These are phyloP conservation scores for Entomortierella chlamydospora DNA, from an alignment of 192 early-diverging fungal genomes.

Conservation along the genomic window DNA sequence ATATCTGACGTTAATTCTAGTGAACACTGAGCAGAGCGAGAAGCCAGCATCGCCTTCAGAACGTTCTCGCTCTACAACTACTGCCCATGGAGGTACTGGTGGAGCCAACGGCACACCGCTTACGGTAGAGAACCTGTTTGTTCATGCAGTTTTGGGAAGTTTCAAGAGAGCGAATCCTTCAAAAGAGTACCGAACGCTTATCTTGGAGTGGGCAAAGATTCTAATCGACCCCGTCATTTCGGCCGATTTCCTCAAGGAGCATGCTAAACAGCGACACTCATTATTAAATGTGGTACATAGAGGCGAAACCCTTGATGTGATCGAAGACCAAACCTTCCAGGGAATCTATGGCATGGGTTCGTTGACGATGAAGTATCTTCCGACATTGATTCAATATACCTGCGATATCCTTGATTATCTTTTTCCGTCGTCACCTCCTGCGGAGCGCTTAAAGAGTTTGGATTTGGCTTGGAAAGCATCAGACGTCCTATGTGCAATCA, in stretches of 20 bases:
- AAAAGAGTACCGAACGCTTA: constrained; percentile 14
- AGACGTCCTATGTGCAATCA: constrained; percentile 13
- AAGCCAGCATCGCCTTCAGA: constrained; percentile 4
- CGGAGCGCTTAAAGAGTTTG: constrained; percentile 18
- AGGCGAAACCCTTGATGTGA: background rate
- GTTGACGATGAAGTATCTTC: constrained; percentile 35
- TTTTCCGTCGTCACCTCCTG: constrained; percentile 22
- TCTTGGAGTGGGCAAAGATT: constrained; percentile 24
- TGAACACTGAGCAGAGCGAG: constrained; percentile 27
- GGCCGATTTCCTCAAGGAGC: constrained; percentile 13
- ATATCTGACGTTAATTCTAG: constrained; percentile 41
- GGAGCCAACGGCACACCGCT: background rate
- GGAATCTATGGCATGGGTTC: constrained; percentile 39
- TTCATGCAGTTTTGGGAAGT: constrained; percentile 25
- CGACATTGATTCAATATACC: constrained; percentile 19
- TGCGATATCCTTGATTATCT: constrained; percentile 17
- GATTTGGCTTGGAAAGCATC: constrained; percentile 27
- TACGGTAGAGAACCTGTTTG: constrained; percentile 36
- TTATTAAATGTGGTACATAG: background rate
- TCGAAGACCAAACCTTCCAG: constrained; percentile 3
- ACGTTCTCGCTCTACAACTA: background rate
- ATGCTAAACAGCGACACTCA: background rate
- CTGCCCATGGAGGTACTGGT: background rate
- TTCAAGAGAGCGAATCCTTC: constrained; percentile 24
- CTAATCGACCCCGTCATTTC: constrained; percentile 21